Base-by-base conservation (phyloP, 257 asterid species). In the Nicotiana tabacum region DNA sequence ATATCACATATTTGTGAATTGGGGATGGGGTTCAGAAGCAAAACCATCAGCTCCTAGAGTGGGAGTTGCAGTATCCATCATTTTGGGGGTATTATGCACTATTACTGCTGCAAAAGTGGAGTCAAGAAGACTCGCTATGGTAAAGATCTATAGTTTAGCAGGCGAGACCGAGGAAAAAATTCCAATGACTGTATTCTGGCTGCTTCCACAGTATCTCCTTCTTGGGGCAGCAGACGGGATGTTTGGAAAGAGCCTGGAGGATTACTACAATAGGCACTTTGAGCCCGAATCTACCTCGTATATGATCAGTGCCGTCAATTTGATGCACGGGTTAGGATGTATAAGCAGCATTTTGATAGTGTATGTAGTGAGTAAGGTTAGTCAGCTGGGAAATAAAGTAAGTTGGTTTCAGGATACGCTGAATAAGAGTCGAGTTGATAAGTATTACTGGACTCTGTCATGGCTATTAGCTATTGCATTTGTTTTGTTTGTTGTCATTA, bases 401-500 rank as follows among this genome's bases (percentile, higher is more conserved):
- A 92, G 80, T 55, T 93, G 95, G 97, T 90, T 91, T 66, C 93
- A 91, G 74, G 10, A 61, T 13, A 86, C 91, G 17, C 69, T 93
- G 87, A 91, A 86, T 30, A 55, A 62, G 86, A 92, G 97, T 57
- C 92, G 94, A 1, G 60, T 92, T 87, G 97, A 93, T 82, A 81
- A 78, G 51, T 92, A 90, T 55, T 92, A 87, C 43, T 91, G 92
- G 95, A 84, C 88, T 21, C 55, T 91, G 83, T 58, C 64, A 11
- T 58, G 64, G 64, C 64, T 58, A 18, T 18, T 58, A 58, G 64
- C 64, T 58, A 58, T 58, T 17, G 64, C 64, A 17, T 58, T 58
- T 58, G 64, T 2, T 58, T 58, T 58, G 64, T 58, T 58, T 17
- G 64, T 18, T 58, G 64, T 58, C 11, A 58, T 18, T 18, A 58